Base-by-base conservation (phyloP, 352 stramenopile genomes). In the Phytophthora hybrid region DNA sequence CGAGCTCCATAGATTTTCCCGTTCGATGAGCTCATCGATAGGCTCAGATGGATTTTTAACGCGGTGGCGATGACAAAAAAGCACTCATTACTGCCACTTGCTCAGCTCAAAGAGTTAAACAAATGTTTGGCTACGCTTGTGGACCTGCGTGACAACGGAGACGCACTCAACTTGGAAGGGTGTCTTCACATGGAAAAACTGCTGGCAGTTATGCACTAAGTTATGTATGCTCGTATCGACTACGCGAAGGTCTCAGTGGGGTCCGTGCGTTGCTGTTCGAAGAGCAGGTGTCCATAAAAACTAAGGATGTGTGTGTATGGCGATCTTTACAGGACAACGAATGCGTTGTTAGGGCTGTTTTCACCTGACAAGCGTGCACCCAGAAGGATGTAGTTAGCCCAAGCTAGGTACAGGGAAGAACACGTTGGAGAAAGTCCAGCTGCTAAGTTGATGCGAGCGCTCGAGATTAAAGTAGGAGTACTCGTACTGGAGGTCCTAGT, bases 141-240 rank as follows among this genome's bases (percentile, higher is more conserved):
- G 13, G 5, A 34, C 29, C 60, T 70, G 1, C 66, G 60, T n/a
- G 61, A 66, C 44, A 46, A 70, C 51, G 68, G 68, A 2, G 34
- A 62, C 9, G 26, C 67, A 3, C 67, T 74, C 23, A 69, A 52
- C 29, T 63, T 74, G 44, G 67, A 74, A 21, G 41, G 61, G 1
- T 74, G 67, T 9, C 19, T 74, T 53, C 52, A 74, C 32, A 46
- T 74, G 60, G 59, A 73, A 54, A 69, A 73, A n/a, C 23, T 74
- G 53, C 23, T 74, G 19, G 23, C 52, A 14, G 54, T 69, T 11
- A 61, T 74, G 44, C 67, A 61, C 2, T 54, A 71, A 59, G 37
- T 74, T 13, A 71, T 71, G 55, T 66, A 66, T 18, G 56, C 61
- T 65, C 61, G 61, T 34, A 26, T 29, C 13, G 61, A 74, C 34